phyloP scores from a whole-genome alignment of 1,284 basidiomycete genomes.

The Phylloboletellus chloephorus region DNA sequence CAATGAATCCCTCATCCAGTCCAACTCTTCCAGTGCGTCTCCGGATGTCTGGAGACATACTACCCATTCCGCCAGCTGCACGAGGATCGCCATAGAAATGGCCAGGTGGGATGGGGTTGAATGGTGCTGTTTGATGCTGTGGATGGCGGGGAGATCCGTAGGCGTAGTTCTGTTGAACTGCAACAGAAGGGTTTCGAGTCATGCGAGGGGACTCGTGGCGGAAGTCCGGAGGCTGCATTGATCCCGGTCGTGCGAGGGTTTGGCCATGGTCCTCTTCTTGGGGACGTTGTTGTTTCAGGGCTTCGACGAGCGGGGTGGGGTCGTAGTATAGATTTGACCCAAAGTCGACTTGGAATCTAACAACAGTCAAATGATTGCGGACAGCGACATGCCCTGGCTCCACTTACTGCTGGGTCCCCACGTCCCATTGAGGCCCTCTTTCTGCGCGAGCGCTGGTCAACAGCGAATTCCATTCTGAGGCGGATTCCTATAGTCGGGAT shows the following conservation, averaged over 20 bases:
- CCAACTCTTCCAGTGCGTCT: conserved; percentile 31
- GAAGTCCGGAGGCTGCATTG: conserved; percentile 33
- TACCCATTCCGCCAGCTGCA: conserved; percentile 29
- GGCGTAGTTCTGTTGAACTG: conserved; percentile 26
- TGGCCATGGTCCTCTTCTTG: conserved; percentile 28
- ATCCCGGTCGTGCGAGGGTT: conserved; percentile 16
- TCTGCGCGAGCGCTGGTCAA: conserved; percentile 71
- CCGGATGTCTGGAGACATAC: conserved; percentile 36
- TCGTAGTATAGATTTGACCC: conserved; percentile 51
- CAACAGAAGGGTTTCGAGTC: conserved; percentile 22
- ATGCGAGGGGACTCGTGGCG: conserved; percentile 31
- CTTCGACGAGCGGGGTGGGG: conserved; percentile 39
- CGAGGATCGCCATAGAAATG: conserved; percentile 36
- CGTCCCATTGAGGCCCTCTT: conserved; percentile 79
- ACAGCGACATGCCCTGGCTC: conserved; percentile 1
- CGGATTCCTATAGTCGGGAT: conserved; percentile 53
- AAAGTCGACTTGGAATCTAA: conserved; percentile 45
- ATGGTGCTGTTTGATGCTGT: conserved; percentile 27
- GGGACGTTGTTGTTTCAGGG: conserved; percentile 35
- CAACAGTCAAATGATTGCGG: conserved; percentile 6
- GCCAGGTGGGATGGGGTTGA: conserved; percentile 29
- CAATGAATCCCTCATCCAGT: conserved; percentile 32
- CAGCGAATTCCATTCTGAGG: conserved; percentile 80
- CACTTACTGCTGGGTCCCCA: conserved; percentile 73
- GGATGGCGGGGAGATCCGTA: conserved; percentile 35